Evolutionary conservation across 345 rosid genomes (phyloP), one percentile per base, ranked within the genome.

Genomic region (Eucalyptus camaldulensis): DNA sequence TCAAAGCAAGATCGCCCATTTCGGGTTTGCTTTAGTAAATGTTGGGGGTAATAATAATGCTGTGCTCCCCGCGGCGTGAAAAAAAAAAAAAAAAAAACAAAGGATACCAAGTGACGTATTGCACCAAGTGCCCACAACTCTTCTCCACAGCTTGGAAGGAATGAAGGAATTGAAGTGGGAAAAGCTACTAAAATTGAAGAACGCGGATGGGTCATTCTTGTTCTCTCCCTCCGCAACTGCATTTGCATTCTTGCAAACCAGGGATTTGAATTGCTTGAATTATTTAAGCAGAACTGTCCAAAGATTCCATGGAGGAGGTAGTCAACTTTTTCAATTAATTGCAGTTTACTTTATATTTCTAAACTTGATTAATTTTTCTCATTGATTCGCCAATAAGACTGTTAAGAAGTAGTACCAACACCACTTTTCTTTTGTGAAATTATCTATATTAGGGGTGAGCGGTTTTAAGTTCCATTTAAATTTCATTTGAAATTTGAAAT

Each of bases 211-310:
- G 60, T 97, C 99, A 14, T 95, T 98, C 91, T 93, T 98, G 91
- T 97, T 95, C 90, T 98, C 99, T 89, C 99, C 99, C 88, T 92
- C 99, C 56, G 95, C 99, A 91, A 97, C 99, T 53, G 99, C 99
- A 86, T 97, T 92, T 86, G 99, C 99, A 13, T 94, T 95, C 90
- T 94, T 94, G 95, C 95, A 96, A 88, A 98, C 99, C 16, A 92
- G 94, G 87, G 96, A 98, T 89, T 76, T 89, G 1, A 95, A 93
- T 6, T 95, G 97, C 90, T 92, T 97, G 69, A 51, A 56, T 49
- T 98, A 97, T 92, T 87, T 98, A 43, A 92, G 87, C 67, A 96
- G 92, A 58, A 90, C 91, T 17, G 97, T 97, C 86, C 93, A 93
- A 25, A 94, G 93, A 90, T 97, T 97, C 93, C 90, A 94, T 50